A percentile compares a stretch with the other conserved stretches of the same genome.
These are phyloP conservation scores for Aspergillus versicolor DNA, from an alignment of 2,329 filamentous ascomycete genomes.

Conservation along the genomic window DNA sequence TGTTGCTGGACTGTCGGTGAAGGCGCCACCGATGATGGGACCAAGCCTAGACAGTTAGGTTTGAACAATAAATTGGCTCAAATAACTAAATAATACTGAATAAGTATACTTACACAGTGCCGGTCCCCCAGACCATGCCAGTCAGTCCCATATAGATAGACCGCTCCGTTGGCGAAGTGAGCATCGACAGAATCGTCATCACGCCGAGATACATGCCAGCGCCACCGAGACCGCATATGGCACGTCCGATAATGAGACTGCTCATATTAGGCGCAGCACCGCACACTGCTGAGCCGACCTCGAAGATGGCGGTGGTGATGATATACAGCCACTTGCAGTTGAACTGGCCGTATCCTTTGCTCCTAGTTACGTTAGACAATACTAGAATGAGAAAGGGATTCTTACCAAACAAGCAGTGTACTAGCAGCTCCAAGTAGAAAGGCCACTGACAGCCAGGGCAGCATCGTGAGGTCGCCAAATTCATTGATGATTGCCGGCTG, in stretches of 20 bases:
- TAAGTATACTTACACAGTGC: slow-evolving; percentile 21
- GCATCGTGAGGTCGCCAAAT: slow-evolving; percentile 5
- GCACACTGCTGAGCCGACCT: slow-evolving; percentile 6
- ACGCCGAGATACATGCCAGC: slow-evolving; percentile 30
- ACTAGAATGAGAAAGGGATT: background rate
- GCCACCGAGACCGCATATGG: slow-evolving; percentile 7
- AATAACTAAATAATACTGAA: no score
- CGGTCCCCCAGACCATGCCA: slow-evolving; percentile 39
- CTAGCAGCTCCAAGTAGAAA: slow-evolving; percentile 1
- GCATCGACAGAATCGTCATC: slow-evolving; percentile 25
- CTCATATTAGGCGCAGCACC: slow-evolving; percentile 2
- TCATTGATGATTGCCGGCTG: slow-evolving; percentile 11
- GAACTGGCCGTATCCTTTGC: slow-evolving; percentile 26
- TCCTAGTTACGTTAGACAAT: background rate
- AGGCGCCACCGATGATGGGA: slow-evolving; percentile 24
- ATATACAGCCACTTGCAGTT: slow-evolving; percentile 35
- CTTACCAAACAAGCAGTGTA: background rate
- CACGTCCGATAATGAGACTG: slow-evolving; percentile 7
- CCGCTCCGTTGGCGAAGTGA: slow-evolving; percentile 19
- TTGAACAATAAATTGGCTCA: no score
- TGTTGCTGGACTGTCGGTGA: background rate
- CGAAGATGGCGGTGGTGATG: background rate
- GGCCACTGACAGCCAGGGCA: slow-evolving; percentile 11
- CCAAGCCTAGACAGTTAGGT: slow-evolving; percentile 21
- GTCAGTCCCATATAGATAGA: slow-evolving; percentile 33